phyloP scores from a whole-genome alignment of 2,329 filamentous ascomycete genomes.

The Aspergillus unguis region DNA sequence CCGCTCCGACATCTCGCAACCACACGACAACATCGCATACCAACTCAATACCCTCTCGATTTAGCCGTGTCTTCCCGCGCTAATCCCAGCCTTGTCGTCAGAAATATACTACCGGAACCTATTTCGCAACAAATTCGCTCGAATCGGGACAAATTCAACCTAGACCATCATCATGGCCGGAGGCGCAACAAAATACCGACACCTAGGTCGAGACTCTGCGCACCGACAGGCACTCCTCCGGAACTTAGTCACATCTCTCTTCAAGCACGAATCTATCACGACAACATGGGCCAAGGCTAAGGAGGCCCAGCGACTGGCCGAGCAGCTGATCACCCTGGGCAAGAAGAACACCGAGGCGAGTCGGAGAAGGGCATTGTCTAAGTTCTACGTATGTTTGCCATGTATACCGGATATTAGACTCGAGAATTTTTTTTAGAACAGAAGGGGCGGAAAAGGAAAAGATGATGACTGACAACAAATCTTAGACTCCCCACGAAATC shows the following conservation, averaged over 20 bases:
- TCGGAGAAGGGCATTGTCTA: slow-evolving; percentile 68
- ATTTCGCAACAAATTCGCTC: too few species aligned
- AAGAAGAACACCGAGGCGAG: slow-evolving; percentile 89
- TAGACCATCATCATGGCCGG: slow-evolving; percentile 65
- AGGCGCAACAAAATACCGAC: slow-evolving; percentile 80
- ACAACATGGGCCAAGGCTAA: slow-evolving; percentile 97
- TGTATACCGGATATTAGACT: background rate
- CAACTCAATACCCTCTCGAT: background rate
- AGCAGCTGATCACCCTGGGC: slow-evolving; percentile 89
- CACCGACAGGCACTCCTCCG: slow-evolving; percentile 90
- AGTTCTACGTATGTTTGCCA: slow-evolving; percentile 70
- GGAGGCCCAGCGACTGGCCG: slow-evolving; percentile 87
- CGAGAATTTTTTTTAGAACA: too few species aligned
- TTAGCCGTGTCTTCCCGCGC: background rate
- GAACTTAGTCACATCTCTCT: slow-evolving; percentile 91
- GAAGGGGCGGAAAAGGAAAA: background rate
- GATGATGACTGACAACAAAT: too few species aligned
- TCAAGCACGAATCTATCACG: slow-evolving; percentile 87
- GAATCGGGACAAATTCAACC: too few species aligned
- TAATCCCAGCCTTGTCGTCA: background rate
- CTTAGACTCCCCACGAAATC: slow-evolving; percentile 40
- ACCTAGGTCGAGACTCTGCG: slow-evolving; percentile 78
- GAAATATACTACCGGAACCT: too few species aligned
- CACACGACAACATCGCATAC: slow-evolving; percentile 1
- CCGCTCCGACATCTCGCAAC: slow-evolving; percentile 1